Percentiles rank a stretch among this genome's conserved stretches.
Conservation (phyloP, 768 basidiomycete genomes). For the Tricholoma sp. region DNA sequence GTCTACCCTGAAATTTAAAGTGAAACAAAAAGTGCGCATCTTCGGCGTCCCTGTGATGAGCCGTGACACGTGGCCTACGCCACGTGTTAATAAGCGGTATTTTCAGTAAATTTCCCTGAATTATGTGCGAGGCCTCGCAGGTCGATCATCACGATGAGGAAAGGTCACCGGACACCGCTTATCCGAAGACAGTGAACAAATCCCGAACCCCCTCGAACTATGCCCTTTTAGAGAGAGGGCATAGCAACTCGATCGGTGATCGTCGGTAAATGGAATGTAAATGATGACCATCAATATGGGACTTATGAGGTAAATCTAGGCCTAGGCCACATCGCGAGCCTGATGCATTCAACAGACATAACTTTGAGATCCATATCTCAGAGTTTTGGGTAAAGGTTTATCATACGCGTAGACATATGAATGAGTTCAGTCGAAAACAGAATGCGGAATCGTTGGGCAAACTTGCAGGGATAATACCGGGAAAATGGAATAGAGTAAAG, state of each 20-base stretch:
- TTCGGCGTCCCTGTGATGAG: background rate
- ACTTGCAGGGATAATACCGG: background rate
- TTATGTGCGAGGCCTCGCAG: background rate
- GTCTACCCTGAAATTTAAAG: background rate
- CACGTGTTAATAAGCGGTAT: background rate
- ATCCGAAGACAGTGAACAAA: background rate
- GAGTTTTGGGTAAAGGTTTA: background rate
- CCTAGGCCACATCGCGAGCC: too few species aligned
- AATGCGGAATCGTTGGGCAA: background rate
- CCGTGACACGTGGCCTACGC: background rate
- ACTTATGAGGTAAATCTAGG: too few species aligned
- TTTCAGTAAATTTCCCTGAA: background rate
- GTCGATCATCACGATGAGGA: background rate
- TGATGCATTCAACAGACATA: too few species aligned
- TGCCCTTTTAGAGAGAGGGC: background rate
- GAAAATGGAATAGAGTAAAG: background rate
- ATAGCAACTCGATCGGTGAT: background rate
- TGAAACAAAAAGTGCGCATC: background rate
- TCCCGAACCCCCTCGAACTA: background rate
- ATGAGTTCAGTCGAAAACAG: background rate
- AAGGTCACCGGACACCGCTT: background rate
- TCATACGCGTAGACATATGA: background rate
- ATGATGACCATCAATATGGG: too few species aligned
- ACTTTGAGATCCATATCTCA: background rate
- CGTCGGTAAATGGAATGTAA: background rate